Percentiles rank a stretch among this genome's conserved stretches.
phyloP scores from a whole-genome alignment of 2,329 filamentous ascomycete species.

The Aspergillus neotritici region DNA sequence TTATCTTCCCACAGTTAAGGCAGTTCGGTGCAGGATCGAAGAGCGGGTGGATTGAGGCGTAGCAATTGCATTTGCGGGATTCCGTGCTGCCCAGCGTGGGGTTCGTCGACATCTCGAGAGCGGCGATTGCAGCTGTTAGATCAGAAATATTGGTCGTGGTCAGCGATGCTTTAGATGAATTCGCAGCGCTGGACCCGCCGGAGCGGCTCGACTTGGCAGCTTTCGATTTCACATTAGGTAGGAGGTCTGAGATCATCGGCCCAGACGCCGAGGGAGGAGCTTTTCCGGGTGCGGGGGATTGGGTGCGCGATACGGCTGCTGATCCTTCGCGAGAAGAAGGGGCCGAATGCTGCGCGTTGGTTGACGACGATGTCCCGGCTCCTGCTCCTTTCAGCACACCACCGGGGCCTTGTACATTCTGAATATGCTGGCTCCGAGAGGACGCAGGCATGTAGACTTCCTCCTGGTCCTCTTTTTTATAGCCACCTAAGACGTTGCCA shows the following conservation, averaged over 20 bases:
- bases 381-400: constrained; percentile 12
- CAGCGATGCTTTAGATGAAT: constrained; percentile 52
- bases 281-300: constrained; percentile 41
- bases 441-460: constrained; percentile 65
- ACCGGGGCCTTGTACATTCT: constrained; percentile 28
- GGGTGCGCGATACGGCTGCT: constrained; percentile 42
- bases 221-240: constrained; percentile 55
- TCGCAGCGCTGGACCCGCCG: constrained; percentile 63
- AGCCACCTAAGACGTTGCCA: constrained; percentile 62
- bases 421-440: constrained; percentile 26
- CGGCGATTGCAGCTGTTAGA: constrained; percentile 72
- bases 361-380: constrained; percentile 30
- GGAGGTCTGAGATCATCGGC: constrained; percentile 71
- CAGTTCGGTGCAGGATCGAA: constrained; percentile 92
- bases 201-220: constrained; percentile 63
- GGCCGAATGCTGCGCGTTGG: constrained; percentile 16
- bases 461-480: constrained; percentile 66
- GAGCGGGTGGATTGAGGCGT: constrained; percentile 79
- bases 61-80: constrained; percentile 70
- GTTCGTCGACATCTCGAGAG: constrained; percentile 88
- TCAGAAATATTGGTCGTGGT: constrained; percentile 50
- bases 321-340: constrained; percentile 37
- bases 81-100: constrained; percentile 61
- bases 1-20: constrained; percentile 84
- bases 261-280: constrained; percentile 65